Conservation (phyloP, 148 eudicot genomes). For the Silene uniflora region DNA sequence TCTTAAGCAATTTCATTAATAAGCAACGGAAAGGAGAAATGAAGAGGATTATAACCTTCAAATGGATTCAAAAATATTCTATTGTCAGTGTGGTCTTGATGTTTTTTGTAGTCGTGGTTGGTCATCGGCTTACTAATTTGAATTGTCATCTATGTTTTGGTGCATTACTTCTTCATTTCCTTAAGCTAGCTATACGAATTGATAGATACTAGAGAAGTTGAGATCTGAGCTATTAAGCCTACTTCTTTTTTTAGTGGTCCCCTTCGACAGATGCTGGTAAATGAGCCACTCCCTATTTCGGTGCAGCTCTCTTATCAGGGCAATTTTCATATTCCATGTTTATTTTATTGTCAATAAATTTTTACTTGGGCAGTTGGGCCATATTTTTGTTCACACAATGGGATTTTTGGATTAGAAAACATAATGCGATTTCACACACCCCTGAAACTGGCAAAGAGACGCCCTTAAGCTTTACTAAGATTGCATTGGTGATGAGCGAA, state of each 20-base stretch:
- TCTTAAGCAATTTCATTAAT: background rate
- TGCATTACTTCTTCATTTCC: background rate
- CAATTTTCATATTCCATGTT: background rate
- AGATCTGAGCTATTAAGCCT: no score
- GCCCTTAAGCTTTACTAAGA: background rate
- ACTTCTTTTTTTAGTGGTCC: no score
- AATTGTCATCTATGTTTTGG: background rate
- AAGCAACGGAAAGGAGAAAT: background rate
- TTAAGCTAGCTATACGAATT: background rate
- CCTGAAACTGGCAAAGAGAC: background rate
- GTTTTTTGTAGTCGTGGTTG: background rate
- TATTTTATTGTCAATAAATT: background rate
- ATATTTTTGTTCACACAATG: background rate
- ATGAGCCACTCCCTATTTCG: no score
- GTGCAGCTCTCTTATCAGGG: background rate
- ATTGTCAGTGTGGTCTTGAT: no score
- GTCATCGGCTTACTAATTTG: background rate
- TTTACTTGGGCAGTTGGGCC: background rate
- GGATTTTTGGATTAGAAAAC: background rate
- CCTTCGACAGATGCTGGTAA: no score
- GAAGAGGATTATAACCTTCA: background rate
- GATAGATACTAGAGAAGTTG: no score
- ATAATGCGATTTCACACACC: background rate
- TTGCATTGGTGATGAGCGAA: background rate
- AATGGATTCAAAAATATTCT: background rate